Percentiles rank a stretch among this genome's conserved stretches.
phyloP scores from a whole-genome alignment of 345 rosid species.

The Euphorbia peplus region DNA sequence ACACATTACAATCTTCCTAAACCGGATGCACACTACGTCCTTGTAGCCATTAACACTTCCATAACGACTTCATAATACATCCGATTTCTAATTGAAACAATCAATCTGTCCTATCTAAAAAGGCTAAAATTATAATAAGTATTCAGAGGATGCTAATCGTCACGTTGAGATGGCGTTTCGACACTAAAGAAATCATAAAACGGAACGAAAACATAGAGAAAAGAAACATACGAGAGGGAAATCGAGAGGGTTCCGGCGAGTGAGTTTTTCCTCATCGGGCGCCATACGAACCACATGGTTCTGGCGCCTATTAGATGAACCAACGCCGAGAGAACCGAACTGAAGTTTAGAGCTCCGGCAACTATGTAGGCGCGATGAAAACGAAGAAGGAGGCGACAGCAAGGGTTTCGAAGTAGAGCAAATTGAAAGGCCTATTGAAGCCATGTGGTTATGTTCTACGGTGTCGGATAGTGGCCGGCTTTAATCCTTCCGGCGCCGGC shows the following conservation, averaged over 20 bases:
- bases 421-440: conserved; percentile 9
- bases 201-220: background rate
- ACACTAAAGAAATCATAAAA: background rate
- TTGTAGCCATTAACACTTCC: background rate
- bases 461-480: background rate
- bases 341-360: conserved; percentile 17
- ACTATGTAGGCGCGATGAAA: conserved; percentile 19
- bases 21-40: background rate
- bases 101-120: too few species aligned
- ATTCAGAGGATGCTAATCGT: too few species aligned
- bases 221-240: conserved; percentile 52
- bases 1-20: background rate
- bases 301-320: conserved; percentile 10
- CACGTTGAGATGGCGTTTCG: too few species aligned
- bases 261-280: conserved; percentile 66
- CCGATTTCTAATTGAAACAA: background rate
- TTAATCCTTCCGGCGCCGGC: background rate
- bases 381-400: conserved; percentile 5
- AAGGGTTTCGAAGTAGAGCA: conserved; percentile 21
- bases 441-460: conserved; percentile 4
- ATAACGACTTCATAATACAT: background rate
- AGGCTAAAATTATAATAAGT: too few species aligned
- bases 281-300: conserved; percentile 61
- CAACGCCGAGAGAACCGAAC: conserved; percentile 12
- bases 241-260: conserved; percentile 68